Conservation (phyloP, 2,329 filamentous ascomycete species). For the Cladosporium phlei region DNA sequence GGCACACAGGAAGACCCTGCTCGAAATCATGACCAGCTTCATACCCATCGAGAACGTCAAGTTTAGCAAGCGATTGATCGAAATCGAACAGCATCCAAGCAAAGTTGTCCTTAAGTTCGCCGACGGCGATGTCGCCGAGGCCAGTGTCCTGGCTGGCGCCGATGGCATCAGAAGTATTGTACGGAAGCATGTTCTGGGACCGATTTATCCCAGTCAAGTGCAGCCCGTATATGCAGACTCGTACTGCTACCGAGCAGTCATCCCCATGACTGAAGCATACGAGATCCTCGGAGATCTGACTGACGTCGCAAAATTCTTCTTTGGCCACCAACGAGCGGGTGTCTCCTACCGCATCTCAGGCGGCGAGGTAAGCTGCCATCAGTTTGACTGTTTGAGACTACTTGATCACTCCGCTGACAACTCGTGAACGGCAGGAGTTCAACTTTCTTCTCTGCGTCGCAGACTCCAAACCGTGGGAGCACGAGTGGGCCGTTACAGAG, state of each 20-base stretch:
- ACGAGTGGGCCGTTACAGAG: background rate
- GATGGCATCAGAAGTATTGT: conserved; percentile 15
- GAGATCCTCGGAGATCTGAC: conserved; percentile 33
- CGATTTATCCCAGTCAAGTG: conserved; percentile 20
- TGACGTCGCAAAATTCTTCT: conserved; percentile 30
- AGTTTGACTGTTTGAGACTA: too few relatives aligned
- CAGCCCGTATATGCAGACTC: conserved; percentile 25
- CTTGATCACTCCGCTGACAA: too few relatives aligned
- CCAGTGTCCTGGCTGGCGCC: conserved; percentile 38
- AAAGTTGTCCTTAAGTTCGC: conserved; percentile 36
- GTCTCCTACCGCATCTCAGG: conserved; percentile 13
- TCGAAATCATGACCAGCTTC: conserved; percentile 47
- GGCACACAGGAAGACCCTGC: conserved; percentile 40
- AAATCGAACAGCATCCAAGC: conserved; percentile 33
- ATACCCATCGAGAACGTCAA: conserved; percentile 27
- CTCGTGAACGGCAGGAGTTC: background rate
- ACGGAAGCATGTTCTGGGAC: conserved; percentile 20
- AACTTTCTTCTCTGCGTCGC: conserved; percentile 1
- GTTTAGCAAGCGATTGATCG: conserved; percentile 27
- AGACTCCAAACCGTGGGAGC: background rate
- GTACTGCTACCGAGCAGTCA: conserved; percentile 29
- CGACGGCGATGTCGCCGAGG: conserved; percentile 30
- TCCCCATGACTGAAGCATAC: conserved; percentile 35
- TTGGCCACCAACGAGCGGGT: conserved; percentile 16
- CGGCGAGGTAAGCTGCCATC: background rate